Base-by-base conservation (phyloP, 345 rosid species). In the Euphorbia tirucalli region DNA sequence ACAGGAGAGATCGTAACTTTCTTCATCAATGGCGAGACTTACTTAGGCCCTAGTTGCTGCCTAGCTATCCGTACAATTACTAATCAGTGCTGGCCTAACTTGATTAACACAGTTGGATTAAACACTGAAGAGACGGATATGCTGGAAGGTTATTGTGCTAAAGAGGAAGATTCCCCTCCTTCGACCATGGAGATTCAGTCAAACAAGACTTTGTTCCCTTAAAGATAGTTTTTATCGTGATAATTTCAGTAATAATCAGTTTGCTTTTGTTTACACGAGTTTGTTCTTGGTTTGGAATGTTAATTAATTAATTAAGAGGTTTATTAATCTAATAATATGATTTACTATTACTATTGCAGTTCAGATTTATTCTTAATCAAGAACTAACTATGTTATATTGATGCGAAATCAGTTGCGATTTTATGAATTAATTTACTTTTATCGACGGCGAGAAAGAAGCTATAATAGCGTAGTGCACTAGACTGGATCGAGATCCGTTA, bases 11-110 rank as follows among this genome's bases (percentile, higher is more conserved):
- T 93, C 3, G 69, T 87, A 44, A n/a, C 85, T 55, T 93, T 93
- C 78, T 93, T 93, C 72, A 79, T 90, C 66, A 85, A 89, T 21
- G 95, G 95, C 5, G 96, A 93, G 77, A 83, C 91, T 7, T 77
- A 85, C 54, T 22, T 89, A 11, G 98, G 97, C 1, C 76, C 72
- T 0, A 63, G 83, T 16, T 93, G 97, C 31, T 91, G 98, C 72
- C 61, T 68, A 7, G 98, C 93, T 19, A 85, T 93, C 25, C 78
- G 80, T 37, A 83, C 77, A 14, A 72, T 93, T 52, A 71, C 82
- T 39, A 66, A 68, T 0, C 80, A 79, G 7, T 89, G 97, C 72
- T 89, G 93, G 97, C 90, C 93, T 32, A 75, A 77, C 62, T 73
- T 91, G 87, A 79, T 85, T 9, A 80, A 72, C 30, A 72, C 87